Evolutionary conservation across 2,329 filamentous ascomycete species (phyloP), one percentile per base, ranked within the genome.

Genomic region (Penicillium sp.): DNA sequence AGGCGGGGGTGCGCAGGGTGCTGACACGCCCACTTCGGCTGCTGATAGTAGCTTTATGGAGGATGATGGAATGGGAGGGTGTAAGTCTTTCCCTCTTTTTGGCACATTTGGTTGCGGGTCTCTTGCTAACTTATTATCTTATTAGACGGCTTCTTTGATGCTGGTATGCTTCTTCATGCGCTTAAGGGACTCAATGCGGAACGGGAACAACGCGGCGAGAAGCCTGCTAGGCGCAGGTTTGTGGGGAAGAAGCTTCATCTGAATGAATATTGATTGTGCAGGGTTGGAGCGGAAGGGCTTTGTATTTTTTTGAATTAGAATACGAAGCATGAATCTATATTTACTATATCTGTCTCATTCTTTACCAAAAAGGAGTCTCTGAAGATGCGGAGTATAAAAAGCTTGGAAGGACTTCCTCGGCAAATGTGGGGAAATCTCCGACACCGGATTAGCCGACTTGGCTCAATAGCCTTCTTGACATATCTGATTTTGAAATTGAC

Each of bases 91-190:
- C n/a, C 22, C 49, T 56, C 16, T 4, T 9, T 20, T 50, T n/a
- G 22, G 26, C 22, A 18, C 20, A 11, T 53, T 24, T 13, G 31
- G 14, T 34, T 51, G 32, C 26, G 14, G 14, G 1, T 14, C 10
- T 22, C 31, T 52, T 47, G 44, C 55, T 61, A 63, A 62, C 42
- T 32, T 42, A 5, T 6, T 34, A 14, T 20, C 43, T 48, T 26
- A 45, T 13, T 70, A 96, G 92, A 97, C 79, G 93, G 93, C 32
- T 97, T 97, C 80, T 97, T 97, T 76, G 93, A 97, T 72, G 92
- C 93, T 0, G 93, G 93, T 14, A 96, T 97, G 91, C 83, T 97
- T 5, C 81, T 94, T 24, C 90, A 95, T 72, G 91, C 92, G 1
- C 84, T 96, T 56, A 92, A 92, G 71, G 88, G 87, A 2, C 59